These are phyloP conservation scores for Botrytis aclada DNA, from an alignment of 2,329 filamentous ascomycete genomes.

Conservation along the genomic window DNA sequence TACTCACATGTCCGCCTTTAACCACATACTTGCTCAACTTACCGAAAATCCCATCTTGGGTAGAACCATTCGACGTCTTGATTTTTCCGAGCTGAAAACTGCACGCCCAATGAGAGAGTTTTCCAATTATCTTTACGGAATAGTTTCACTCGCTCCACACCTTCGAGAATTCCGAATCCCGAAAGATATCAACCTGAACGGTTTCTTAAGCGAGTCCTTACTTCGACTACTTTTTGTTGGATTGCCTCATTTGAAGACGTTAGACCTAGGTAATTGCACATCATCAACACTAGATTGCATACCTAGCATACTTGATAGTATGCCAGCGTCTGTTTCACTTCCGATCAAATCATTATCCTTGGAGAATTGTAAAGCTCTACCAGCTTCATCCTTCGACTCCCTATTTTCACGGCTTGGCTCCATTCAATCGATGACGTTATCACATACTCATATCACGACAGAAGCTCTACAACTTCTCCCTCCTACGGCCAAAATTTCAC, in stretches of 20 bases:
- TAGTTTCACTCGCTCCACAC: slow-evolving; percentile 35
- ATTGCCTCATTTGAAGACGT: slow-evolving; percentile 6
- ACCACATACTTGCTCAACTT: slow-evolving; percentile 57
- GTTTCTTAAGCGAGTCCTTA: slow-evolving; percentile 39
- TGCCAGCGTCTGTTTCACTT: background rate
- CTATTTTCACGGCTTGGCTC: slow-evolving; percentile 11
- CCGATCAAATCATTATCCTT: slow-evolving; percentile 16
- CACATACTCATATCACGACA: slow-evolving; percentile 70
- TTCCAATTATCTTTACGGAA: slow-evolving; percentile 9
- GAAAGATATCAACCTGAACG: slow-evolving; percentile 42
- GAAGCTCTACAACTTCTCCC: slow-evolving; percentile 66
- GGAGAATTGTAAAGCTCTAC: background rate
- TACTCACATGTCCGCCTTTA: slow-evolving; percentile 75
- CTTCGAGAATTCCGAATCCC: slow-evolving; percentile 67
- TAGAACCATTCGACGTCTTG: slow-evolving; percentile 69
- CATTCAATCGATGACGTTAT: slow-evolving; percentile 42
- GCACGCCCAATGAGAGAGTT: slow-evolving; percentile 4
- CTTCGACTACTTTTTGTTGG: slow-evolving; percentile 40
- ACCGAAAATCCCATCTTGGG: slow-evolving; percentile 63
- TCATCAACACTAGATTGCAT: slow-evolving; percentile 7
- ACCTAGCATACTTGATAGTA: background rate
- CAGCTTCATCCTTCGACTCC: slow-evolving; percentile 7
- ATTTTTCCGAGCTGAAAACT: slow-evolving; percentile 39
- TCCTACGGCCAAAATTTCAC: slow-evolving; percentile 63
- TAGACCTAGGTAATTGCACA: slow-evolving; percentile 18